A percentile compares a stretch with the other conserved stretches of the same genome.
Conservation (phyloP, 306 rosid species). For the Rosa chinensis region DNA sequence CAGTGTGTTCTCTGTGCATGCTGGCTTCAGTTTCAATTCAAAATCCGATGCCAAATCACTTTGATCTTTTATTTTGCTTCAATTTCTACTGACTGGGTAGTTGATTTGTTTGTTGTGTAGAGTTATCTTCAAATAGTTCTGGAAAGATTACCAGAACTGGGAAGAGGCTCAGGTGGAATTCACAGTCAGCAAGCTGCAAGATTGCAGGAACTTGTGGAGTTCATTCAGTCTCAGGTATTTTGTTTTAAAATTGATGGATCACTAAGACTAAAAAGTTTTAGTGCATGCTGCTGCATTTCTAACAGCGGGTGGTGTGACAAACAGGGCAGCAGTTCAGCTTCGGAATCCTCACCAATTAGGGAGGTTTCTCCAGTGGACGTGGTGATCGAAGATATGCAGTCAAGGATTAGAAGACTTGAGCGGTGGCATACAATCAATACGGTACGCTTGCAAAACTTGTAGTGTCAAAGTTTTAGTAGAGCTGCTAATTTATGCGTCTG, state of each 20-base stretch:
- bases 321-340: constrained; percentile 76
- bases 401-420: constrained; percentile 89
- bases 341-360: constrained; percentile 81
- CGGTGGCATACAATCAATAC: constrained; percentile 94
- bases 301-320: constrained; percentile 22
- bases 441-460: constrained; percentile 33
- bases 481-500: not conserved
- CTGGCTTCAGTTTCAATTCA: not conserved
- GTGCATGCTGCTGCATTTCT: constrained; percentile 13
- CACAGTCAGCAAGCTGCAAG: constrained; percentile 80
- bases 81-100: constrained; percentile 6
- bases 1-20: not conserved
- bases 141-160: constrained; percentile 76
- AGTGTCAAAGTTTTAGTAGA: not conserved
- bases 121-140: constrained; percentile 92
- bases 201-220: constrained; percentile 91
- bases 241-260: constrained; percentile 2
- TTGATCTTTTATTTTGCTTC: not conserved
- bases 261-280: not conserved
- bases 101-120: constrained; percentile 42
- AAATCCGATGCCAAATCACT: not conserved
- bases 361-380: constrained; percentile 72
- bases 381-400: constrained; percentile 86
- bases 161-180: constrained; percentile 69
- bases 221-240: constrained; percentile 91